These are phyloP conservation scores for Nannizzia gypsea DNA, from an alignment of 2,329 filamentous ascomycete species.

Conservation along the genomic window DNA sequence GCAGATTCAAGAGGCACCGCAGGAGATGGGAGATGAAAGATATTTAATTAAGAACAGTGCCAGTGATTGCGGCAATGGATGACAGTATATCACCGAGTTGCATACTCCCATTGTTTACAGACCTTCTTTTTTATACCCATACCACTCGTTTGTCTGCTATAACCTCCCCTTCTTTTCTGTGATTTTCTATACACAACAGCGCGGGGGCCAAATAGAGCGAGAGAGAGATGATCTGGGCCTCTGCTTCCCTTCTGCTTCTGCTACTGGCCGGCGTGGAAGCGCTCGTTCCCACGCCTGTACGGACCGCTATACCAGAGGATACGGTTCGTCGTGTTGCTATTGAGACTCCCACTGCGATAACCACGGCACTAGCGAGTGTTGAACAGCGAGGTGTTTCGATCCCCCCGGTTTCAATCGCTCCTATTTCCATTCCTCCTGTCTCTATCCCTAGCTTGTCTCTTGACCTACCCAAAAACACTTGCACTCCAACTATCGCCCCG, in stretches of 20 bases:
- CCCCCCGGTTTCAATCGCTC: neutral
- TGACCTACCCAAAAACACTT: slow-evolving; percentile 7
- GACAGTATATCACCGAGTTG: neutral
- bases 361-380: neutral
- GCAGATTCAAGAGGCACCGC: neutral
- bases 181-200: neutral
- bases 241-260: neutral
- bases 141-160: neutral
- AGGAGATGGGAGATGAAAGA: neutral
- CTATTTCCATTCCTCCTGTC: slow-evolving; percentile 3
- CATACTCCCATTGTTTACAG: neutral
- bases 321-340: neutral
- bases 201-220: neutral
- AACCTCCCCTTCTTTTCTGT: neutral
- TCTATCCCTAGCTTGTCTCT: slow-evolving; percentile 6
- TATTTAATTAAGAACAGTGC: neutral
- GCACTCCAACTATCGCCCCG: slow-evolving; percentile 15
- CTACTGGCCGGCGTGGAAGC: neutral
- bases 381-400: neutral
- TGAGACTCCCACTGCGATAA: neutral
- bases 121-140: neutral
- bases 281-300: neutral
- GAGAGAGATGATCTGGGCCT: neutral
- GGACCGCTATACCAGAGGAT: neutral
- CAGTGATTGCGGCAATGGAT: neutral